phyloP scores from a whole-genome alignment of 2,329 filamentous ascomycete species.

The Talaromyces sp. region DNA sequence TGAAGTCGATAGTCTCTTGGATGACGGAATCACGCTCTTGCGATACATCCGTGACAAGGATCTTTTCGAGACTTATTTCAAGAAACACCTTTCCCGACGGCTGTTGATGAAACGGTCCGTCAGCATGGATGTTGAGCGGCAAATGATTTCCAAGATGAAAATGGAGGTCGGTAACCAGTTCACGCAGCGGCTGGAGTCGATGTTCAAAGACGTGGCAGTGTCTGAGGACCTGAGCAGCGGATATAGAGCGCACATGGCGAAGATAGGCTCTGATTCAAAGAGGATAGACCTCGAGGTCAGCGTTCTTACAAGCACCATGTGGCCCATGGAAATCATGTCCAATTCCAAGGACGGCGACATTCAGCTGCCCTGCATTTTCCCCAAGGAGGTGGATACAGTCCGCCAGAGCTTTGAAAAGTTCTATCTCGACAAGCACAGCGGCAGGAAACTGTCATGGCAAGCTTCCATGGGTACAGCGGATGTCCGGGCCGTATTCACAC shows the following conservation, averaged over 20 bases:
- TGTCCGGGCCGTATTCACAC: slow-evolving; percentile 73
- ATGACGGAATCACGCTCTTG: slow-evolving; percentile 83
- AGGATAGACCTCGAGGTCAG: slow-evolving; percentile 76
- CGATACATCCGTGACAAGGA: slow-evolving; percentile 90
- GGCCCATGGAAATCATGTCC: slow-evolving; percentile 87
- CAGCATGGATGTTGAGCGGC: slow-evolving; percentile 86
- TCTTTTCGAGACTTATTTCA: slow-evolving; percentile 94
- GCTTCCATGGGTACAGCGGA: slow-evolving; percentile 76
- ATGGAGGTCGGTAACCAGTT: slow-evolving; percentile 92
- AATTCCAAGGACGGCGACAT: slow-evolving; percentile 46
- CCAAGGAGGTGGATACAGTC: slow-evolving; percentile 65
- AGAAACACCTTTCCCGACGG: slow-evolving; percentile 87
- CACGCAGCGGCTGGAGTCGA: slow-evolving; percentile 86
- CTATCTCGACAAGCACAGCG: slow-evolving; percentile 82
- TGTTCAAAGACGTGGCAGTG: slow-evolving; percentile 94
- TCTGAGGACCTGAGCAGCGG: slow-evolving; percentile 75
- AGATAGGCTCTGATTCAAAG: slow-evolving; percentile 52
- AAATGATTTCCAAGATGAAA: slow-evolving; percentile 97
- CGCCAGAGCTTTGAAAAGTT: slow-evolving; percentile 84
- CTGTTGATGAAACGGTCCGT: slow-evolving; percentile 84
- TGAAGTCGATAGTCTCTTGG: slow-evolving; percentile 77
- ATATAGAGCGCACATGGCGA: slow-evolving; percentile 67
- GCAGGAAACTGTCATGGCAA: slow-evolving; percentile 82
- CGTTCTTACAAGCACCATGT: slow-evolving; percentile 88
- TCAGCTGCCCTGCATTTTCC: slow-evolving; percentile 60